Evolutionary conservation across 352 stramenopile genomes (phyloP).

Genomic region (Phytophthora nicotianae): DNA sequence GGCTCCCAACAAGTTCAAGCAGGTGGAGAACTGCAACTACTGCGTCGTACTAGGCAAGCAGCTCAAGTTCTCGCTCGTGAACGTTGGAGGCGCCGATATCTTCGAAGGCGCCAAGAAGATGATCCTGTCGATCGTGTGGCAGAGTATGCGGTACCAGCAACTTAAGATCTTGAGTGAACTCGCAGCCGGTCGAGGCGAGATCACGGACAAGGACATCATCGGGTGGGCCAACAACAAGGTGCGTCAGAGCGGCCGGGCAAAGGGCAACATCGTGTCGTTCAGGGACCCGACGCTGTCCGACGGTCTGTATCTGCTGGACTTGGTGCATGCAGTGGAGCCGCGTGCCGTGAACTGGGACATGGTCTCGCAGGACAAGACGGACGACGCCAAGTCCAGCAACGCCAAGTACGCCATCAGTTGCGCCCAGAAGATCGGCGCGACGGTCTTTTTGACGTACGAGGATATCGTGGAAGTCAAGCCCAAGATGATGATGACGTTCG

Average conservation of each 20-base stretch:
- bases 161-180: conserved; percentile 83
- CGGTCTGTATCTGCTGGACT: conserved; percentile 85
- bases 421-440: conserved; percentile 92
- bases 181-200: conserved; percentile 48
- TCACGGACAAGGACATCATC: conserved; percentile 87
- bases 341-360: conserved; percentile 93
- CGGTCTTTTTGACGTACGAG: conserved; percentile 93
- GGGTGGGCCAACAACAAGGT: conserved; percentile 88
- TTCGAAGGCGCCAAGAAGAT: conserved; percentile 93
- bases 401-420: conserved; percentile 94
- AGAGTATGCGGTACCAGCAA: conserved; percentile 93
- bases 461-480: conserved; percentile 94
- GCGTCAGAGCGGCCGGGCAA: conserved; percentile 66
- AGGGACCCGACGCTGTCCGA: conserved; percentile 79
- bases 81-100: conserved; percentile 92
- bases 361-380: conserved; percentile 55
- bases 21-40: conserved; percentile 92
- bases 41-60: conserved; percentile 89
- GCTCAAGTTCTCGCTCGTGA: conserved; percentile 90
- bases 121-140: conserved; percentile 94
- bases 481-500: conserved; percentile 93
- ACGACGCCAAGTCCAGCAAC: conserved; percentile 91
- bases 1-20: conserved; percentile 91
- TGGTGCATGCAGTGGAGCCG: conserved; percentile 86
- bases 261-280: conserved; percentile 85